Evolutionary conservation across 495 filamentous ascomycete genomes (phyloP), one percentile per base, ranked within the genome.

Genomic region (Cudoniella acicularis): DNA sequence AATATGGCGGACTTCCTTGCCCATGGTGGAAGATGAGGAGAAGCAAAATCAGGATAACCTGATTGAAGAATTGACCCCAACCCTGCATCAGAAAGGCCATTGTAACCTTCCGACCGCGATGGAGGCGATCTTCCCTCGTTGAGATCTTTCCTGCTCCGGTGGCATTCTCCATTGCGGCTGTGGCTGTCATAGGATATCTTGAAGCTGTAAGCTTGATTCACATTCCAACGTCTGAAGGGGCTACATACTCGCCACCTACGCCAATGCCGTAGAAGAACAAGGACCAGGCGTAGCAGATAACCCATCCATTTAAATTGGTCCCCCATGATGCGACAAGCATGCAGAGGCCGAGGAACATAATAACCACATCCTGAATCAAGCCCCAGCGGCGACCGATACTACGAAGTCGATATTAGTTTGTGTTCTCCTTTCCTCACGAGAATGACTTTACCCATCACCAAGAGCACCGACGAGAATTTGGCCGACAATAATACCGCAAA

Each of bases 61-160:
- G 91, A 82, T 96, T 96, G 75, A 88, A 78, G 68, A 96, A 87
- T 56, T 96, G 91, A 66, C 92, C 92, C 92, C 91, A 96, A 45
- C 91, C 92, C 70, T 96, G 92, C 92, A 96, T 96, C 75, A 96
- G 74, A 77, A 96, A 96, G 26, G 92, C 91, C 70, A 84, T 87
- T 50, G 90, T 94, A 66, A 95, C 91, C 72, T 93, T 93, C 68
- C 92, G 87, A 48, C 92, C 92, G 70, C 92, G 90, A 78, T 96
- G 92, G 46, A 96, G 81, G 72, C 92, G 89, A 69, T 96, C 92
- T 20, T 94, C 89, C 59, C 84, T 86, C 57, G 91, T 93, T 9
- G 91, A 96, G 36, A 96, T 73, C 67, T 86, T 89, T 41, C 92
- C 92, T 30, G 90, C 86, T 18, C 87, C 84, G 40, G 92, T 85